Conservation (phyloP, 2,329 filamentous ascomycete species). For the Fusarium sarcochroum region DNA sequence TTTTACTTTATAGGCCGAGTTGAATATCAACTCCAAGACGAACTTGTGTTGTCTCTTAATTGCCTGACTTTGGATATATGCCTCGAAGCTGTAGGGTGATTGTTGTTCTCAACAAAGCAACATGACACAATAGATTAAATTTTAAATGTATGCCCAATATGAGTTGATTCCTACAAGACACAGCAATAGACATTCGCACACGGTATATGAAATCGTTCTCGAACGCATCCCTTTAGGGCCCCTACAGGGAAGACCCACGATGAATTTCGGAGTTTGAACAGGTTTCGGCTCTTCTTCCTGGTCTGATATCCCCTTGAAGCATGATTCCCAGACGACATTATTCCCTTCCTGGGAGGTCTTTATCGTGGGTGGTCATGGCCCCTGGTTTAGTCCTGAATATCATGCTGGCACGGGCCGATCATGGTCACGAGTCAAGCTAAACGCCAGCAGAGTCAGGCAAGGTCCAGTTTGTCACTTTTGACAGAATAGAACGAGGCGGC, state of each 20-base stretch:
- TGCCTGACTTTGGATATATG: too few relatives aligned
- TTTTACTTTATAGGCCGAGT: slow-evolving; percentile 21
- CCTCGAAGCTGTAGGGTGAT: too few relatives aligned
- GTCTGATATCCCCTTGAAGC: slow-evolving; percentile 27
- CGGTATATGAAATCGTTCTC: slow-evolving; percentile 27
- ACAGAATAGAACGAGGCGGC: slow-evolving; percentile 14
- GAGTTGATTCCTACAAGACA: not conserved
- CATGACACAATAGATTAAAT: not conserved
- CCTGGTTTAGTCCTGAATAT: slow-evolving; percentile 24
- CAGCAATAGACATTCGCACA: slow-evolving; percentile 9
- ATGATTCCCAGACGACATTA: slow-evolving; percentile 30
- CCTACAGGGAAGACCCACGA: slow-evolving; percentile 28
- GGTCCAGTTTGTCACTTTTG: slow-evolving; percentile 17
- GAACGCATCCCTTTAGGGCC: slow-evolving; percentile 22
- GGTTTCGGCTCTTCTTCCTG: slow-evolving; percentile 43
- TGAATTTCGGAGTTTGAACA: slow-evolving; percentile 44
- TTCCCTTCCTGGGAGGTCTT: slow-evolving; percentile 43
- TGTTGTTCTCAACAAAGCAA: not conserved
- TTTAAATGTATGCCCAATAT: too few relatives aligned
- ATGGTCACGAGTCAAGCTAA: slow-evolving; percentile 33
- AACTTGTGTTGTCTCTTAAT: not conserved
- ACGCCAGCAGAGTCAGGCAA: slow-evolving; percentile 10
- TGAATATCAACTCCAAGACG: not conserved
- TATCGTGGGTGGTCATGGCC: slow-evolving; percentile 16
- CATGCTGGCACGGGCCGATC: slow-evolving; percentile 38